A percentile compares a stretch with the other conserved stretches of the same genome.
Evolutionary conservation across 257 asterid species (phyloP).

Genomic region (Solanum tarijense): DNA sequence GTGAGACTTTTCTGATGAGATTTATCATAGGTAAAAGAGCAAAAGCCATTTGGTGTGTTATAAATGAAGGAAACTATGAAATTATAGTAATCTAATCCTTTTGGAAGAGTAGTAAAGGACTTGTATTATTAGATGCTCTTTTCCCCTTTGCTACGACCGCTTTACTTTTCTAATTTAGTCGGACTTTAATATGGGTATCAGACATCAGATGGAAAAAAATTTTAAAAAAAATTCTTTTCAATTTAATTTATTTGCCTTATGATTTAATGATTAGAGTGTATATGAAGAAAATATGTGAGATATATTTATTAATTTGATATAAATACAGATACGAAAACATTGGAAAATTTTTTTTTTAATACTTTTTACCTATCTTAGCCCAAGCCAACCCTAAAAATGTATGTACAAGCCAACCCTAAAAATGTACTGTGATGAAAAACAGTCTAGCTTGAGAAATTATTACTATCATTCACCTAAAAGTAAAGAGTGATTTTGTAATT

Average conservation of each 20-base stretch:
- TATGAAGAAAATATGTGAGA: not conserved
- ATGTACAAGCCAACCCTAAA: not conserved
- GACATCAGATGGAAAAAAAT: too few relatives aligned
- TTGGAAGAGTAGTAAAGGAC: too few relatives aligned
- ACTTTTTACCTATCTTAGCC: not conserved
- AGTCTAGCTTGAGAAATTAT: not conserved
- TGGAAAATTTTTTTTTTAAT: not conserved
- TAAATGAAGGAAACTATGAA: too few relatives aligned
- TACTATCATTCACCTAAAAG: not conserved
- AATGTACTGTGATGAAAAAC: not conserved
- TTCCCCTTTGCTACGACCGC: too few relatives aligned
- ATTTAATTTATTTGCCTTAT: not conserved
- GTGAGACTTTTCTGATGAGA: not conserved
- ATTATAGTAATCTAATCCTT: too few relatives aligned
- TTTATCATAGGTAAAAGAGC: not conserved
- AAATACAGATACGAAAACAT: not conserved
- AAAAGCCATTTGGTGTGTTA: not conserved
- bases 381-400: not conserved
- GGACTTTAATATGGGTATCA: fast-evolving
- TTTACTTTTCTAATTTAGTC: too few relatives aligned
- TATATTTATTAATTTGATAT: not conserved
- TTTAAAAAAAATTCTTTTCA: too few relatives aligned
- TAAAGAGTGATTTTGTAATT: not conserved
- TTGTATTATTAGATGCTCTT: too few relatives aligned
- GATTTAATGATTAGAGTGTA: not conserved